phyloP scores from a whole-genome alignment of 2,329 filamentous ascomycete genomes.

The Trichoderma pleuroti region DNA sequence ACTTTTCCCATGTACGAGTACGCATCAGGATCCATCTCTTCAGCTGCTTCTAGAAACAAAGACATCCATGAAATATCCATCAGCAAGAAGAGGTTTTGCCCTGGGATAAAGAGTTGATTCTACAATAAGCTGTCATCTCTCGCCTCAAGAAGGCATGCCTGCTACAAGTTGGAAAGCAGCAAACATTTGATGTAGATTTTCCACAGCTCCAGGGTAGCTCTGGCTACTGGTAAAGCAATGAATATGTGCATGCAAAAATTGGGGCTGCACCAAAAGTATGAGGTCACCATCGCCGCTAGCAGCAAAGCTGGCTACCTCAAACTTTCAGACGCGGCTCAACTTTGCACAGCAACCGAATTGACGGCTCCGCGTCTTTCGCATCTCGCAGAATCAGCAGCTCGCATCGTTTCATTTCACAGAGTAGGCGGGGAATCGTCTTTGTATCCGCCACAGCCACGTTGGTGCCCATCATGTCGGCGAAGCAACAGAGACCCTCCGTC shows the following conservation, averaged over 20 bases:
- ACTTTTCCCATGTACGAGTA: not conserved
- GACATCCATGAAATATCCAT: not conserved
- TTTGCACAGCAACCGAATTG: not conserved
- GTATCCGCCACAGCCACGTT: not conserved
- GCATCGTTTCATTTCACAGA: not conserved
- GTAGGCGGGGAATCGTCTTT: not conserved
- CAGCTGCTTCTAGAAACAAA: not conserved
- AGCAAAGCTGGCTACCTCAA: slow-evolving; percentile 21
- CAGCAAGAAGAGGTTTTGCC: not conserved
- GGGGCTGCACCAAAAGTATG: slow-evolving; percentile 25
- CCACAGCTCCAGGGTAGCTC: not conserved
- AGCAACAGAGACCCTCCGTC: slow-evolving; percentile 58
- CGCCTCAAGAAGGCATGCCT: not conserved
- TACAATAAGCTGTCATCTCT: not conserved
- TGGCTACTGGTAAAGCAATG: not conserved
- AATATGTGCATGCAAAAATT: slow-evolving; percentile 9
- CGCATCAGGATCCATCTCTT: not conserved
- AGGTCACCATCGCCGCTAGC: slow-evolving; percentile 27
- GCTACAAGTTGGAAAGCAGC: not conserved
- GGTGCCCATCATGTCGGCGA: slow-evolving; percentile 37
- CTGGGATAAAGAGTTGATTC: not conserved
- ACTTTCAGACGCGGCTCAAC: not conserved
- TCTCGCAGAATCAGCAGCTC: not conserved
- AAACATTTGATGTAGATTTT: not conserved
- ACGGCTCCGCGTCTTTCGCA: not conserved